Base-by-base conservation (phyloP, 1,284 basidiomycete species). In the Cutaneotrichosporon cavernicola region DNA sequence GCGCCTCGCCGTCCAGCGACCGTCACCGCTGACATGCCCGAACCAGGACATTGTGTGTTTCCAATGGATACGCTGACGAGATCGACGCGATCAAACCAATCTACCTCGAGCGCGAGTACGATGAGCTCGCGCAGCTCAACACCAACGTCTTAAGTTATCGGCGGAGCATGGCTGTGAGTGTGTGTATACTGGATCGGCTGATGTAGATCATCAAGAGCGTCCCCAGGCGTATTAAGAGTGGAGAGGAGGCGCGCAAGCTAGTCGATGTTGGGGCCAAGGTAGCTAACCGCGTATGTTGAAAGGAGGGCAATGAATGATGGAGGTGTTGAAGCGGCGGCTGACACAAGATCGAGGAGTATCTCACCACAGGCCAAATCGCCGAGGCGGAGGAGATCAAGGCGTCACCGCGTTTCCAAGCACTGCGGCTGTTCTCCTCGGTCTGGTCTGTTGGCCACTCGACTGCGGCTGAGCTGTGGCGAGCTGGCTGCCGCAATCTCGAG, bases 61-160 rank as follows among this genome's bases (percentile, higher is more conserved):
- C 18, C n/a, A 13, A 16, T 5, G 3, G 9, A 21, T 31, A n/a
- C 31, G 21, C 43, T 51, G 49, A 60, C 7, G 36, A 80, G 79
- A 76, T 81, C 57, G 69, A 79, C 62, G 80, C 78, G 0, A 80
- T 81, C 67, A 76, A 75, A 62, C 80, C 80, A 13, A 80, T 81
- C 40, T 78, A 75, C 60, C 66, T 72, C 52, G 72, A 74, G 49
- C 66, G 80, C n/a, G 78, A 80, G 58, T 80, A 66, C 62, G 80
- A 80, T 65, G 77, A 77, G 49, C 61, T 63, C 5, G 66, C 72
- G 32, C 78, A 81, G 68, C 76, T 76, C 65, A 81, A 81, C 61
- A 70, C 74, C 14, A 80, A 81, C 63, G 73, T 80, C 1, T 63
- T 81, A 32, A 77, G 76, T 32, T 81, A 81, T 61, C 67, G 78